phyloP scores from a whole-genome alignment of 495 filamentous ascomycete genomes.

The Xylaria acuta region DNA sequence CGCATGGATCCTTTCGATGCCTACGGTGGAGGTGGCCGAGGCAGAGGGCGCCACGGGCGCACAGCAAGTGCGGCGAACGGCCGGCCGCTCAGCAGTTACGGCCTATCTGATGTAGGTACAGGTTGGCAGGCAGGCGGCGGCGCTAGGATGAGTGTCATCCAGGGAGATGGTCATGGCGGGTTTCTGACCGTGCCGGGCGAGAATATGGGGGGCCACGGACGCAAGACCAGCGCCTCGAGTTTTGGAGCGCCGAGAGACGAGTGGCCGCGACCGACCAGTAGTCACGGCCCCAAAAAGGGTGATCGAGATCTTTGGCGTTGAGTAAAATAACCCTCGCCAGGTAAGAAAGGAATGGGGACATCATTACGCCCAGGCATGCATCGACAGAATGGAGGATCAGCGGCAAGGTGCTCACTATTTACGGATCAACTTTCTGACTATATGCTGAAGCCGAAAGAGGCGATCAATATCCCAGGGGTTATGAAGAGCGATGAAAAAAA shows the following conservation, averaged over 20 bases:
- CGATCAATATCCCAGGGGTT: not conserved
- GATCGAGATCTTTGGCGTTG: conserved; percentile 56
- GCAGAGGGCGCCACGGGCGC: conserved; percentile 31
- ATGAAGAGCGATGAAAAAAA: conserved; percentile 15
- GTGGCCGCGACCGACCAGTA: conserved; percentile 53
- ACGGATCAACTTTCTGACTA: not conserved
- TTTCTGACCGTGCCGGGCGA: conserved; percentile 76
- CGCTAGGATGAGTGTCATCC: conserved; percentile 54
- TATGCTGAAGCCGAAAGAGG: not conserved
- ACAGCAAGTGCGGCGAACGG: conserved; percentile 32
- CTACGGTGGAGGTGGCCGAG: conserved; percentile 30
- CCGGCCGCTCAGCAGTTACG: conserved; percentile 59
- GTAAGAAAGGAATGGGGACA: not conserved
- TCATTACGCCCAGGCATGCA: not conserved
- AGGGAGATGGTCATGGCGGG: conserved; percentile 78
- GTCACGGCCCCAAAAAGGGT: conserved; percentile 47
- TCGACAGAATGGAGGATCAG: not conserved
- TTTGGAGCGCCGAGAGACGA: conserved; percentile 34
- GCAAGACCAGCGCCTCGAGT: conserved; percentile 22
- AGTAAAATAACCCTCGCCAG: not conserved
- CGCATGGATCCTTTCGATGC: conserved; percentile 47
- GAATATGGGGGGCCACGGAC: conserved; percentile 22
- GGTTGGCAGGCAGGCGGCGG: conserved; percentile 52
- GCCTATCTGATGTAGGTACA: conserved; percentile 48
- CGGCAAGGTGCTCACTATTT: not conserved